These are phyloP conservation scores for Chalaropsis thielavioides DNA, from an alignment of 2,329 filamentous ascomycete species.

Conservation along the genomic window DNA sequence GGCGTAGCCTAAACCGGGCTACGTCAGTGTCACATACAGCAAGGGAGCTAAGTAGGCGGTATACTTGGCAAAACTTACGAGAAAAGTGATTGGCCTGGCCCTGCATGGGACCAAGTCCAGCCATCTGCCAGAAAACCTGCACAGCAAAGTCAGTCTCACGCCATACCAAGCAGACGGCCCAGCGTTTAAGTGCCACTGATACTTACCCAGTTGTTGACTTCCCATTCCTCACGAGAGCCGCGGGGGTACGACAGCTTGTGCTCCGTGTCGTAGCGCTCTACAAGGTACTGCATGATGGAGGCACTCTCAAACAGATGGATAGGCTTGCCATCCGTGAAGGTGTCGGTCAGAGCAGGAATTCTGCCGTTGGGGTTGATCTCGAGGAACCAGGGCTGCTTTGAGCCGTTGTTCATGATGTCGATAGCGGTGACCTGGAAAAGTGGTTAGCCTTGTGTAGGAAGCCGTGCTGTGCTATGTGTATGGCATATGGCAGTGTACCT, in stretches of 20 bases:
- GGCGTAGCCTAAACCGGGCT: constrained; percentile 43
- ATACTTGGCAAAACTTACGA: constrained; percentile 29
- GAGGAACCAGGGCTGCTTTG: constrained; percentile 61
- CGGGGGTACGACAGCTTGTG: constrained; percentile 68
- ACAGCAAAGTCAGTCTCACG: not conserved
- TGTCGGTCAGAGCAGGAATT: constrained; percentile 77
- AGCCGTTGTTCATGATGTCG: constrained; percentile 7
- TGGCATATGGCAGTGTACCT: constrained; percentile 31
- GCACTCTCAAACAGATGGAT: constrained; percentile 75
- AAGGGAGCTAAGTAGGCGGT: too few species aligned
- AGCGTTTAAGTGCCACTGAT: not conserved
- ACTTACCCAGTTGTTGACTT: constrained; percentile 61
- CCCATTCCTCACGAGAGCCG: constrained; percentile 60
- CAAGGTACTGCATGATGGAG: constrained; percentile 70
- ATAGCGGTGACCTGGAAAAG: constrained; percentile 8
- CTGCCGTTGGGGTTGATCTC: constrained; percentile 87
- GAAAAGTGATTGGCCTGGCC: constrained; percentile 73
- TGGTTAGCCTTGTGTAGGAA: not conserved
- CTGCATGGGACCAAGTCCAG: constrained; percentile 70
- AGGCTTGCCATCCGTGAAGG: constrained; percentile 53
- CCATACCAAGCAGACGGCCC: too few species aligned
- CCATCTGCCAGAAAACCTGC: constrained; percentile 59
- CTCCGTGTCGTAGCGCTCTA: constrained; percentile 65
- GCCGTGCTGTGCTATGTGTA: not conserved
- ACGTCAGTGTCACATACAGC: not conserved